Base-by-base conservation (phyloP, 352 stramenopile species). In the Globisporangium barbulae region DNA sequence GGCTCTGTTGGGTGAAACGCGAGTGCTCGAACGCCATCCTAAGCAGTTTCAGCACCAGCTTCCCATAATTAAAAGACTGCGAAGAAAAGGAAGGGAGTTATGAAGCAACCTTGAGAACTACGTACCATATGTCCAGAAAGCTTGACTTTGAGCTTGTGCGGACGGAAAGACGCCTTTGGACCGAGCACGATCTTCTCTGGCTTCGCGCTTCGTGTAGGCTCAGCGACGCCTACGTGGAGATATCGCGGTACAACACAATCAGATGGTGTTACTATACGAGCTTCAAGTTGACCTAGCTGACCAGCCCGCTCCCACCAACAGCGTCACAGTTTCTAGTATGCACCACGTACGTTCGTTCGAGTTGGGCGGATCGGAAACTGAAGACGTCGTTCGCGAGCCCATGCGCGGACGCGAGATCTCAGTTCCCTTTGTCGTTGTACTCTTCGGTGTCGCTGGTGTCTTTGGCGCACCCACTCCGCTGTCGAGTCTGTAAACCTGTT, bases 131-230 rank as follows among this genome's bases (percentile, higher is more conserved):
- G 88, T 17, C 85, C 83, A 3, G 81, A 89, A 28, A 96, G 69
- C 68, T 94, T 94, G 30, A 92, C 66, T 73, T 96, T 96, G 57
- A 93, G 79, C 65, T 96, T 96, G 61, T 91, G 72, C 9, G 88
- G 70, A 25, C 81, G 70, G 72, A 89, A 93, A 6, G 85, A 81
- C 7, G 69, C 73, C 59, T 91, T 94, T 3, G 77, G 65, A 37
- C 76, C 81, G 17, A 85, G 64, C 0, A 76, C 58, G 19, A 88
- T 87, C 28, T 75, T 61, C 15, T 61, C 74, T 15, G 73, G 66
- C 63, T 90, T 92, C 2, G 55, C 28, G 25, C 61, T 83, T 87
- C 19, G 63, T 45, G 2, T 22, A 21, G 71, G 54, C 22, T 89
- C 81, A 48, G 49, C 59, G 3, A 69, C 60, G 15, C 31, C 31